Conservation (phyloP, 2,329 filamentous ascomycete genomes). For the Aspergillus fumigatus region DNA sequence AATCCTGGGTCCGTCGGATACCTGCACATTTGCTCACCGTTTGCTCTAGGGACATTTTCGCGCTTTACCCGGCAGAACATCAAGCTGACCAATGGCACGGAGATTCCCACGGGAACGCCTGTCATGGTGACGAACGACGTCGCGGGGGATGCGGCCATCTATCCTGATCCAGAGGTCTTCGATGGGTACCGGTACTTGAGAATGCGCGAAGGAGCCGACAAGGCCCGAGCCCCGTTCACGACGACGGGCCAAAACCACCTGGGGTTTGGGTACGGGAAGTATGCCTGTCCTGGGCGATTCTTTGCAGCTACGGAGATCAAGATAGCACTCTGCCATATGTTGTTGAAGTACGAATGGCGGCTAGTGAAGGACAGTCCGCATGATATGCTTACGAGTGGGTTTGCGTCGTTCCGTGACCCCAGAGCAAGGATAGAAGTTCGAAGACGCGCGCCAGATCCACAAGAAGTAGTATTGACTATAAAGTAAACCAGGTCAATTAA, state of each 20-base stretch:
- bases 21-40: too few species aligned
- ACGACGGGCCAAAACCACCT: slow-evolving; percentile 1
- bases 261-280: slow-evolving; percentile 23
- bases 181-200: slow-evolving; percentile 3
- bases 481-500: too few species aligned
- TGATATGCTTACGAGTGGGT: too few species aligned
- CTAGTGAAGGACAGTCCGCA: too few species aligned
- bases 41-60: too few species aligned
- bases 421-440: too few species aligned
- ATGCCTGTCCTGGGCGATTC: slow-evolving; percentile 26
- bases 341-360: slow-evolving; percentile 20
- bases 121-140: slow-evolving; percentile 6
- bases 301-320: slow-evolving; percentile 27
- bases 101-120: slow-evolving; percentile 11
- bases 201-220: neutral
- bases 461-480: too few species aligned
- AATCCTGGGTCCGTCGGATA: too few species aligned
- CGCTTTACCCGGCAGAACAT: neutral
- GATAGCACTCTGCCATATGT: slow-evolving; percentile 19
- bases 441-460: too few species aligned
- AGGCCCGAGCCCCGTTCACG: neutral
- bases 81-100: slow-evolving; percentile 11
- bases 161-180: slow-evolving; percentile 8
- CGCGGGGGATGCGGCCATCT: slow-evolving; percentile 11
- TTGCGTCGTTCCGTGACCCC: too few species aligned